Base-by-base conservation (phyloP, 305 asterid species). In the Solanum hybrid region DNA sequence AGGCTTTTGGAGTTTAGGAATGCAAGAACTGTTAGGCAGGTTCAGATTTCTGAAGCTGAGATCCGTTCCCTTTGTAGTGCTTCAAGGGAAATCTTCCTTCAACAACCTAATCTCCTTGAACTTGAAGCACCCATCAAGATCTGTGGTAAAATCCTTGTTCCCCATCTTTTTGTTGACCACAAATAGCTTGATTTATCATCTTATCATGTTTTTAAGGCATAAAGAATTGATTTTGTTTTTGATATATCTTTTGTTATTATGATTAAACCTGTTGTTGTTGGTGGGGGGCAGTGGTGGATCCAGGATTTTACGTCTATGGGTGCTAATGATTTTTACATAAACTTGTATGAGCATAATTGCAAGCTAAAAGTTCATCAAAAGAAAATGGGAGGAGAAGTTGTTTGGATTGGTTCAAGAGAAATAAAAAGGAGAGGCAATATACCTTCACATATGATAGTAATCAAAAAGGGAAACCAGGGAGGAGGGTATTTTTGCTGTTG, bases 101-200 rank as follows among this genome's bases (percentile, higher is more conserved):
- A 91, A 42, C 94, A 92, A 56, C 94, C 94, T 79, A 92, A 92
- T 87, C 92, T 92, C 24, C 92, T 92, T 4, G 94, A 92, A 89
- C 92, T 92, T 46, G 93, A 92, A 91, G 94, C 93, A 81, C 94
- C 94, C 11, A 90, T 92, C 34, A 92, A 92, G 90, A 91, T 92
- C 86, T 92, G 94, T 89, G 94, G 94, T 92, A 91, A 79, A 72
- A 35, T 79, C 17, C 34, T 20, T 81, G 34, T 26, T 9, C 6
- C 2, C 26, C 72, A 16, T 31, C 75, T 31, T 16, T 79, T 36
- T 77, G 16, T 34, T 36, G 56, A n/a, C 51, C 5, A 35, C 29
- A 20, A 78, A 35, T 35, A 78, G 29, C 32, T 79, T 79, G 85
- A n/a, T 78, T 78, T 78, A 6, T 78, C 31, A 78, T 78, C 51